Evolutionary conservation across 257 asterid species (phyloP).

Genomic region (Thymus mandschuricus): DNA sequence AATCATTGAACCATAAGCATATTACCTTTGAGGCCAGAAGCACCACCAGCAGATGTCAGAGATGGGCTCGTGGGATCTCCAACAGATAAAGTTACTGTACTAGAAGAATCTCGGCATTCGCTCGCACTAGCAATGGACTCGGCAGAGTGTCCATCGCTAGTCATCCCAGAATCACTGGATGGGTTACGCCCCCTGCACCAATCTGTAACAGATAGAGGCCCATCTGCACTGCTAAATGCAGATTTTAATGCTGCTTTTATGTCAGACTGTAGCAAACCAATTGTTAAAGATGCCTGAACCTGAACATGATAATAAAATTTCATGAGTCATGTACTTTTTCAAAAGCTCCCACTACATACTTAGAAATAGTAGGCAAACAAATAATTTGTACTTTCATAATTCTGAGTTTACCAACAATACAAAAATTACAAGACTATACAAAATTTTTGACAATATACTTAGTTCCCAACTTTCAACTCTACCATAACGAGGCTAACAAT

Average conservation of each 20-base stretch:
- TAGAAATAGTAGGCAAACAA: slow-evolving; percentile 4
- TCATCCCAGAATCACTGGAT: slow-evolving; percentile 67
- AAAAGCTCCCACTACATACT: slow-evolving; percentile 17
- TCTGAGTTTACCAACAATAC: slow-evolving; percentile 12
- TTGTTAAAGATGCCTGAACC: slow-evolving; percentile 87
- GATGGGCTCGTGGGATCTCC: slow-evolving; percentile 97
- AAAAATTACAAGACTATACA: slow-evolving; percentile 19
- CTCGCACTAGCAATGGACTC: slow-evolving; percentile 95
- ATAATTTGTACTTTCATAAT: slow-evolving; percentile 13
- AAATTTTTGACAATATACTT: slow-evolving; percentile 4
- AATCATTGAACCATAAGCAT: slow-evolving; percentile 25
- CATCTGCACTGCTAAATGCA: slow-evolving; percentile 92
- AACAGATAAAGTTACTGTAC: slow-evolving; percentile 68
- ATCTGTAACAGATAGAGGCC: slow-evolving; percentile 87
- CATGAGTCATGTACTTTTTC: slow-evolving; percentile 20
- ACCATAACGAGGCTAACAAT: slow-evolving; percentile 20
- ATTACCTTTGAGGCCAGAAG: slow-evolving; percentile 65
- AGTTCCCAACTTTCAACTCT: slow-evolving; percentile 14
- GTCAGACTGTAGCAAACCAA: slow-evolving; percentile 93
- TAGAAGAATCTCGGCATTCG: slow-evolving; percentile 92
- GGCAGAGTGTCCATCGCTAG: slow-evolving; percentile 76
- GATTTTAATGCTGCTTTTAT: slow-evolving; percentile 87
- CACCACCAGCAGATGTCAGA: slow-evolving; percentile 65
- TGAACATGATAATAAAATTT: slow-evolving; percentile 44
- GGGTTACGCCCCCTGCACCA: slow-evolving; percentile 97